Base-by-base conservation (phyloP, 441 rosid genomes). In the Theobroma grandiflorum region DNA sequence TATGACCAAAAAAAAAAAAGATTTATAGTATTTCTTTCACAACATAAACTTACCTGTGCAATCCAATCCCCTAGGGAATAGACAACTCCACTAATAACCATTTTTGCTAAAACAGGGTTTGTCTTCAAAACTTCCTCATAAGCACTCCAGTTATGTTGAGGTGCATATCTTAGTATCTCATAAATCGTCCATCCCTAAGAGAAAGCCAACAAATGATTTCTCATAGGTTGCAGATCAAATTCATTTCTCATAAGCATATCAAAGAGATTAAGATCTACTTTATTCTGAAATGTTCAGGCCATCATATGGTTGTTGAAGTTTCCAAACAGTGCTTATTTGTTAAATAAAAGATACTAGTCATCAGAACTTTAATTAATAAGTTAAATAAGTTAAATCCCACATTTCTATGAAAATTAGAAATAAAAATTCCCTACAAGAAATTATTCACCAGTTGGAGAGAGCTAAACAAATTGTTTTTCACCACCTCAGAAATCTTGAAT, bases 11-110 rank as follows among this genome's bases (percentile, higher is more conserved):
- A 11, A 59, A 42, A 22, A 79, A 76, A 31, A 70, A 31, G 31
- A 74, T 61, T 20, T 4, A 58, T 73, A 8, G 1, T 40, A 12
- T 53, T 35, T 52, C 37, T 81, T 81, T 33, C 42, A 14, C 31
- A 71, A 26, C 14, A 78, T n/a, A 22, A 65, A 67, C 84, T 72
- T 72, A 91, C 99, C 94, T 96, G 99, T 16, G 99, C 99, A 84
- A 96, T 94, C 99, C 99, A 96, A 82, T 96, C 99, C 62, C 99
- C 99, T n/a, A 94, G 22, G 35, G 93, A 90, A 64, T 96, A 96
- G 2, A 96, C 98, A 79, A 92, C 90, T 81, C 98, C 99, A 82
- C 99, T 94, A 57, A 96, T 96, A 26, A 91, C 85, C 98, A 96
- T 96, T 90, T 96, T 96, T 0, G 98, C 99, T 69, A 94, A 83